phyloP scores from a whole-genome alignment of 2,329 filamentous ascomycete genomes.

The Paecilomyces sp. region DNA sequence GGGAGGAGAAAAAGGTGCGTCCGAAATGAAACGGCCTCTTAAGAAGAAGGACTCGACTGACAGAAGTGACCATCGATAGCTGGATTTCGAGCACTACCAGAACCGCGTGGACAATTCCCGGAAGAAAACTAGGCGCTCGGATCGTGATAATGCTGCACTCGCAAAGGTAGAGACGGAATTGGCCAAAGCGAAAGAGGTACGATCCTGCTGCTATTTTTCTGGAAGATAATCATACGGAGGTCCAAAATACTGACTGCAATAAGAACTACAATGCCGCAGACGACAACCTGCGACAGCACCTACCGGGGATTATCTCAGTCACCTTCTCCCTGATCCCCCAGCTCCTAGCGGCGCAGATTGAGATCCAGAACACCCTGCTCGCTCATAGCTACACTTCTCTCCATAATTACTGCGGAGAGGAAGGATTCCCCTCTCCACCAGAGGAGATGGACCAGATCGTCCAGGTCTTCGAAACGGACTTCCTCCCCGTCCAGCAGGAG shows the following conservation, averaged over 20 bases:
- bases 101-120: slow-evolving; percentile 61
- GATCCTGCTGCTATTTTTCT: slow-evolving; percentile 7
- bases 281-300: slow-evolving; percentile 61
- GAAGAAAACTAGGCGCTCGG: slow-evolving; percentile 62
- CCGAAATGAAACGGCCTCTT: slow-evolving; percentile 1
- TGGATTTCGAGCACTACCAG: slow-evolving; percentile 75
- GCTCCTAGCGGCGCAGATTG: slow-evolving; percentile 61
- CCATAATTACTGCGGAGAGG: slow-evolving; percentile 63
- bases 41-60: slow-evolving; percentile 1
- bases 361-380: slow-evolving; percentile 70
- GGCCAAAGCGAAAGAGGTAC: slow-evolving; percentile 56
- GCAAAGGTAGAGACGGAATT: slow-evolving; percentile 67
- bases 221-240: background rate
- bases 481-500: slow-evolving; percentile 57
- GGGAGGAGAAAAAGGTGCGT: slow-evolving; percentile 67
- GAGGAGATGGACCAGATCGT: slow-evolving; percentile 67
- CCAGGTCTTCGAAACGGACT: slow-evolving; percentile 56
- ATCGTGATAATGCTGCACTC: slow-evolving; percentile 66
- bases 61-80: slow-evolving; percentile 24
- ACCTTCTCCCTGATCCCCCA: slow-evolving; percentile 68
- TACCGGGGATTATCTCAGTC: slow-evolving; percentile 65
- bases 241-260: slow-evolving; percentile 8
- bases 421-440: slow-evolving; percentile 63
- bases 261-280: slow-evolving; percentile 70
- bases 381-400: slow-evolving; percentile 72